These are phyloP conservation scores for Naganishia liquefaciens DNA, from an alignment of 1,284 basidiomycete species.

Conservation along the genomic window DNA sequence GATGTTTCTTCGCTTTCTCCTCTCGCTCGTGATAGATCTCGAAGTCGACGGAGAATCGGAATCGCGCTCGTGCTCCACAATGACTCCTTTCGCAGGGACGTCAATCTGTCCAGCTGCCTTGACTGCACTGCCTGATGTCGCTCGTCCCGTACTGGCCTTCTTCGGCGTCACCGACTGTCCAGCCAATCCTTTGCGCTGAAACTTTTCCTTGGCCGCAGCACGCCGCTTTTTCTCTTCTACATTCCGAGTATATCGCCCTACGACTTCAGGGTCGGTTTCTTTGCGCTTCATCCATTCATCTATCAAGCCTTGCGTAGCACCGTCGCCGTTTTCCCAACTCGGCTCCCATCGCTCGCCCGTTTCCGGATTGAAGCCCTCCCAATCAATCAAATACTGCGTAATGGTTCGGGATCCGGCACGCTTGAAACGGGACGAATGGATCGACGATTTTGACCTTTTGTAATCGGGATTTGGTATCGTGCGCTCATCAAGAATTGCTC, in stretches of 20 bases:
- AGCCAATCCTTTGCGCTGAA: background rate
- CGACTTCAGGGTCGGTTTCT: constrained; percentile 13
- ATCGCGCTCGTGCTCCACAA: background rate
- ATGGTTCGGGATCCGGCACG: background rate
- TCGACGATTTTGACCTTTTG: background rate
- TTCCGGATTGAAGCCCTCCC: constrained; percentile 41
- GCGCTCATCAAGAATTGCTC: constrained; percentile 14
- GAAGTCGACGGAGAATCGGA: background rate
- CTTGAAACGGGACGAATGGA: constrained; percentile 12
- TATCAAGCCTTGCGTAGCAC: constrained; percentile 37
- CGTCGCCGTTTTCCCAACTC: constrained; percentile 41
- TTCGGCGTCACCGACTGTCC: background rate
- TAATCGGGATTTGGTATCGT: constrained; percentile 12
- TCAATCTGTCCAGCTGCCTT: background rate
- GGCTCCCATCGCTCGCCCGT: constrained; percentile 40
- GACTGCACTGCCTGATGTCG: too few species aligned
- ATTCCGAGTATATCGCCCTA: constrained; percentile 10
- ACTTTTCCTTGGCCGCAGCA: background rate
- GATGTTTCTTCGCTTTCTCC: background rate
- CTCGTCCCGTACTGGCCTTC: background rate
- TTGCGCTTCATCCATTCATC: constrained; percentile 41
- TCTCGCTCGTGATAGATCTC: background rate
- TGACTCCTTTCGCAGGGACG: background rate
- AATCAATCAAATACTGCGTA: constrained; percentile 42
- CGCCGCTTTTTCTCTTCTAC: constrained; percentile 6